Conservation (phyloP, 768 basidiomycete species). For the Cystobasidiopsis lactophilus region DNA sequence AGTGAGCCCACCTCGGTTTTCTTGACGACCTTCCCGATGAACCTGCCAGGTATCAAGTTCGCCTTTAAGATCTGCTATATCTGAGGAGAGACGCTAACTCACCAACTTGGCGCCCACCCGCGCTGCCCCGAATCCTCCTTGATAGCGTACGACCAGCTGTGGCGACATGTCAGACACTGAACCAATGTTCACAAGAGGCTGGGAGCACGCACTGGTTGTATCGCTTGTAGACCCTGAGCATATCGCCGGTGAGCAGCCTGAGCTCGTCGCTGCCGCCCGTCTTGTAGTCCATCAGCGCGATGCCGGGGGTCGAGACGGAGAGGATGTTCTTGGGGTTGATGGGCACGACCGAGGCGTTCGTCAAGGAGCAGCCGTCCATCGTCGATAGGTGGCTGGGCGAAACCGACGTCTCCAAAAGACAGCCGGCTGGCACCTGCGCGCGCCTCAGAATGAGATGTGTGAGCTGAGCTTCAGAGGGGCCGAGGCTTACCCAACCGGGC, state of each 20-base stretch:
- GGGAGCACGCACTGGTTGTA: slow-evolving; percentile 98
- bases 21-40: too few species aligned
- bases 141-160: slow-evolving; percentile 34
- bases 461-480: slow-evolving; percentile 78
- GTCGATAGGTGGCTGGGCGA: slow-evolving; percentile 73
- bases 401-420: slow-evolving; percentile 73
- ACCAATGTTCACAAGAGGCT: slow-evolving; percentile 21
- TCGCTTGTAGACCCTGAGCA: slow-evolving; percentile 78
- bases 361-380: slow-evolving; percentile 16
- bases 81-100: slow-evolving; percentile 19
- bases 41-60: too few species aligned
- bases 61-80: too few species aligned
- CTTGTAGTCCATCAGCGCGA: slow-evolving; percentile 89
- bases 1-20: too few species aligned
- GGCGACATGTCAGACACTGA: background rate
- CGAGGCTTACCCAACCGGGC: slow-evolving; percentile 94
- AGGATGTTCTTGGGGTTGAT: slow-evolving; percentile 78
- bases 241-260: slow-evolving; percentile 67
- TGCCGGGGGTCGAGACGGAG: slow-evolving; percentile 89
- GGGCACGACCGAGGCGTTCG: slow-evolving; percentile 36
- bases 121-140: slow-evolving; percentile 81
- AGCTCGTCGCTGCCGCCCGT: slow-evolving; percentile 86
- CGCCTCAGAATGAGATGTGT: slow-evolving; percentile 49
- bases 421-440: slow-evolving; percentile 86
- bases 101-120: slow-evolving; percentile 98